A percentile compares a stretch with the other conserved stretches of the same genome.
Conservation (phyloP, 768 basidiomycete species). For the Tylopilus subfusipes region DNA sequence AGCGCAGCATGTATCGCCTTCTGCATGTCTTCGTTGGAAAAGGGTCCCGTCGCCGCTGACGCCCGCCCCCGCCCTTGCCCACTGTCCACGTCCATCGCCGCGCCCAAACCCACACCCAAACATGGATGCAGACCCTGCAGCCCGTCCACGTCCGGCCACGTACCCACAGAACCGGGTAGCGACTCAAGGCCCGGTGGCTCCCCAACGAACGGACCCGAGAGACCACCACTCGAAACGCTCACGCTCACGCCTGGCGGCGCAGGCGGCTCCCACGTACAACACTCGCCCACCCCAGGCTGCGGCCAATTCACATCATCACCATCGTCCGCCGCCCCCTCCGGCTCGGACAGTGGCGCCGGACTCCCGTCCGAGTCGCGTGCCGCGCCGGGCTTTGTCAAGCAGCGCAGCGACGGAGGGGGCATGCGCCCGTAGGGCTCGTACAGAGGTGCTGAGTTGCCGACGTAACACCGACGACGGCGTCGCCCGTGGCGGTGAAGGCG, state of each 20-base stretch:
- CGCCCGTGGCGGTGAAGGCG: background rate
- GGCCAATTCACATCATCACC: too few relatives aligned
- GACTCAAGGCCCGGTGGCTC: background rate
- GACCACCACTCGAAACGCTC: background rate
- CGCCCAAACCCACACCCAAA: background rate
- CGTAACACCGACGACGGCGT: conserved; percentile 12
- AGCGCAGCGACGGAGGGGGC: conserved; percentile 10
- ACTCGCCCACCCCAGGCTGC: conserved; percentile 32
- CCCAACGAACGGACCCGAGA: background rate
- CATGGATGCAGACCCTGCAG: background rate
- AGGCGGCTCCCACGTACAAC: conserved; percentile 24
- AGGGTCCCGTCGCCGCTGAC: background rate
- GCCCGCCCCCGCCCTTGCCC: background rate
- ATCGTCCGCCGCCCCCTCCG: conserved; percentile 7
- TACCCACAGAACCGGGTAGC: background rate
- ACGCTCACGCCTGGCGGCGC: background rate
- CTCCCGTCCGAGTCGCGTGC: conserved; percentile 10
- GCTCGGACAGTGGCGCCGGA: conserved; percentile 8
- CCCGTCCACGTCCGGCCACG: background rate
- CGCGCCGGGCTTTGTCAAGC: conserved; percentile 4
- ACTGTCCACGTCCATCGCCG: background rate
- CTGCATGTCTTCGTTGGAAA: conserved; percentile 23
- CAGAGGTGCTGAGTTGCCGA: conserved; percentile 17
- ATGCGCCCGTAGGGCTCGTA: conserved; percentile 23
- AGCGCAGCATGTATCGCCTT: conserved; percentile 25